Evolutionary conservation across 257 asterid species (phyloP).

Genomic region (Solanum rostratum): DNA sequence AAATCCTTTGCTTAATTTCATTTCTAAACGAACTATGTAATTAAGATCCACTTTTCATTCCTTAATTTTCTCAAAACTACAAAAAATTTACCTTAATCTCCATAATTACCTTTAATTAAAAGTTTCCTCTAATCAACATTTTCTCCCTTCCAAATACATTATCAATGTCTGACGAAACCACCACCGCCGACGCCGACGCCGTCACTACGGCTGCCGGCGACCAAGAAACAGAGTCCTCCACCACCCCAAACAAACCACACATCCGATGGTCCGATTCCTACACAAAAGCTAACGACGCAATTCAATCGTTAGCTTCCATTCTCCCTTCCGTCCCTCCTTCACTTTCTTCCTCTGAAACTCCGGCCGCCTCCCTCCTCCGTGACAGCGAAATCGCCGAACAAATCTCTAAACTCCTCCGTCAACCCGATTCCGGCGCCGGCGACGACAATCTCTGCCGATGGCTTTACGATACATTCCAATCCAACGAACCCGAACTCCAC

Average conservation of each 20-base stretch:
- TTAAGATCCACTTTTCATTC: slow-evolving; percentile 26
- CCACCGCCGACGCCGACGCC: neutral
- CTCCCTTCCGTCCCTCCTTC: slow-evolving; percentile 38
- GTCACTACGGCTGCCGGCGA: neutral
- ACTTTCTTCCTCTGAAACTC: slow-evolving; percentile 51
- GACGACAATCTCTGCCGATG: slow-evolving; percentile 79
- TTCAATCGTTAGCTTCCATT: slow-evolving; percentile 49
- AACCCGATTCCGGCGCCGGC: slow-evolving; percentile 70
- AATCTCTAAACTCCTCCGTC: slow-evolving; percentile 57
- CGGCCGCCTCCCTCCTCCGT: slow-evolving; percentile 61
- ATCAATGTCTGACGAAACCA: neutral
- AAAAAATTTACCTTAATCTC: neutral
- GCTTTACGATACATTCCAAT: slow-evolving; percentile 93
- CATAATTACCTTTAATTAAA: neutral
- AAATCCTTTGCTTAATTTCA: neutral
- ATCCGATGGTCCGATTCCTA: slow-evolving; percentile 72
- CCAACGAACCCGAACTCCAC: slow-evolving; percentile 59
- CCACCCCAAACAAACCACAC: slow-evolving; percentile 20
- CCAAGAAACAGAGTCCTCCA: neutral
- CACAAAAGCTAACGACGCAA: slow-evolving; percentile 47
- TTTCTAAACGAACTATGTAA: neutral
- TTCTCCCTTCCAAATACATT: neutral
- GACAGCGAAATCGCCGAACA: slow-evolving; percentile 37
- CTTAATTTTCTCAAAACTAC: slow-evolving; percentile 12
- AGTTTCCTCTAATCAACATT: neutral